phyloP scores from a whole-genome alignment of 208 protist species.

The Crithidia thermophila region DNA sequence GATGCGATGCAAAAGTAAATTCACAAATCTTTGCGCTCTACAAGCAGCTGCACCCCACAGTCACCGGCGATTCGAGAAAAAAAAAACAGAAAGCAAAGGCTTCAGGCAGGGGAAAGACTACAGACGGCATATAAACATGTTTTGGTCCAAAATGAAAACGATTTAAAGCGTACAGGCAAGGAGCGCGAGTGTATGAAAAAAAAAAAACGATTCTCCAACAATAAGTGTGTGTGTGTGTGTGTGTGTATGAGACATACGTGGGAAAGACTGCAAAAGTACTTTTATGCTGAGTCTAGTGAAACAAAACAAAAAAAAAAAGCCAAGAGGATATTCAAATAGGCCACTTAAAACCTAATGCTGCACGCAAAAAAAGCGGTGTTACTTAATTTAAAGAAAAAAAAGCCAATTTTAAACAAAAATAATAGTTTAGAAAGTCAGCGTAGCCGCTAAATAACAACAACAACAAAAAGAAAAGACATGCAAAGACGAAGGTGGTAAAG shows the following conservation, averaged over 20 bases:
- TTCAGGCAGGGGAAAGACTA: too few relatives aligned
- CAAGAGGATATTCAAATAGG: too few relatives aligned
- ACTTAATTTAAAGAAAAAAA: not conserved
- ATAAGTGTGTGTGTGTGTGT: constrained; percentile 2
- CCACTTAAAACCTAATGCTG: not conserved
- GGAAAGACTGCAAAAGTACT: not conserved
- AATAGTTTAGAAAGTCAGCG: not conserved
- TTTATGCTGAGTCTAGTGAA: not conserved
- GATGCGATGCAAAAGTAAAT: constrained; percentile 2
- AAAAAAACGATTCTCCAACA: too few relatives aligned
- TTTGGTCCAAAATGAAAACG: too few relatives aligned
- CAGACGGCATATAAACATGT: too few relatives aligned
- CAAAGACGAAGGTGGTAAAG: not conserved
- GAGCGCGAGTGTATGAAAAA: too few relatives aligned
- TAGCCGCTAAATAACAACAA: not conserved
- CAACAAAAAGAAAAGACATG: not conserved
- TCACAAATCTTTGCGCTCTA: too few relatives aligned
- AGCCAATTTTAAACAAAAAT: not conserved
- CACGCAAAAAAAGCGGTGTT: not conserved
- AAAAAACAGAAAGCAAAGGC: too few relatives aligned
- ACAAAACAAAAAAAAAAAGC: not conserved
- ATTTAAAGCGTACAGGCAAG: too few relatives aligned
- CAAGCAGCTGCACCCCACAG: too few relatives aligned
- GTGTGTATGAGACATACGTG: not conserved
- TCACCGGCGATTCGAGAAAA: too few relatives aligned